phyloP scores from a whole-genome alignment of 805 yeast species.

The Candida loeiensis region DNA sequence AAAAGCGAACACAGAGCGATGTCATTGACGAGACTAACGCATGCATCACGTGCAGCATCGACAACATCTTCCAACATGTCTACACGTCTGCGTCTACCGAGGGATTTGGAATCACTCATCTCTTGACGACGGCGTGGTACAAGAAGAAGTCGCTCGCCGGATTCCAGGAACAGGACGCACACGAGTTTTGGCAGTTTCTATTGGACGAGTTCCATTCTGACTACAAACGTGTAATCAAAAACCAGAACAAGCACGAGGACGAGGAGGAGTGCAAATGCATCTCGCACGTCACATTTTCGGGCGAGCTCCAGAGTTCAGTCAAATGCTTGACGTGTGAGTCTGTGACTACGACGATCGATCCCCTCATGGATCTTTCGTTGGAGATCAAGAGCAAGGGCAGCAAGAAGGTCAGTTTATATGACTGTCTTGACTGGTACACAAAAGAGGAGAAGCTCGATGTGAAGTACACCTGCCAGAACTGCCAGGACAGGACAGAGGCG shows the following conservation, averaged over 20 bases:
- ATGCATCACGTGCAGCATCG: conserved; percentile 86
- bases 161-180: conserved; percentile 97
- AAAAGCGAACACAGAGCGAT: conserved; percentile 19
- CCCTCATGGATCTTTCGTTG: conserved; percentile 83
- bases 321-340: conserved; percentile 66
- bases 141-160: conserved; percentile 86
- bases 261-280: conserved; percentile 61
- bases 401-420: conserved; percentile 39
- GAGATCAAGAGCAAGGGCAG: conserved; percentile 47
- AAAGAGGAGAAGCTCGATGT: conserved; percentile 72
- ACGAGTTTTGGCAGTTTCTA: conserved; percentile 92
- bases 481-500: conserved; percentile 62
- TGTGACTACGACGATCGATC: conserved; percentile 73
- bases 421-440: conserved; percentile 77
- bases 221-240: conserved; percentile 20
- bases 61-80: conserved; percentile 69
- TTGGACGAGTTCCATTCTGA: conserved; percentile 75
- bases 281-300: conserved; percentile 78
- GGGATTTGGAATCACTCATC: conserved; percentile 77
- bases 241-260: conserved; percentile 6
- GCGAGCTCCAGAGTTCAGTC: conserved; percentile 76
- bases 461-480: conserved; percentile 64
- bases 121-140: conserved; percentile 85
- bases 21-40: conserved; percentile 30
- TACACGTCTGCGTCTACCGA: conserved; percentile 59